Conservation (phyloP, 78 protist species). For the Dictyostelium intermedium region DNA sequence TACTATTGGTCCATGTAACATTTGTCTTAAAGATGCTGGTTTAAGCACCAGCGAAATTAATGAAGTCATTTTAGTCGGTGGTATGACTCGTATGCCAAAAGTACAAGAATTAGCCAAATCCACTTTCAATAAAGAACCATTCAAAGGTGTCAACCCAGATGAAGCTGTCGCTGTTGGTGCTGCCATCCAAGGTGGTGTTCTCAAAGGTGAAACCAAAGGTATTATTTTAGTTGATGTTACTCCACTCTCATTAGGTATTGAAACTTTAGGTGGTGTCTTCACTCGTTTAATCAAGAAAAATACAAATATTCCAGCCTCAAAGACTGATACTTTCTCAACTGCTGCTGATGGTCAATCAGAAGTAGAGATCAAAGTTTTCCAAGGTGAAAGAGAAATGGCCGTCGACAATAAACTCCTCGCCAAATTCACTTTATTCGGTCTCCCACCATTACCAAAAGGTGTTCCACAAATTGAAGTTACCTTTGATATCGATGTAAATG, state of each 20-base stretch:
- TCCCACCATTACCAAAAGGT: conserved; percentile 96
- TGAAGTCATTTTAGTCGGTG: conserved; percentile 99
- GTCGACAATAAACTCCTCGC: conserved; percentile 97
- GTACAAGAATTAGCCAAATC: conserved; percentile 91
- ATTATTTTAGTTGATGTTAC: conserved; percentile 89
- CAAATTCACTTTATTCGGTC: conserved; percentile 94
- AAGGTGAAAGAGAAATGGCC: conserved; percentile 99
- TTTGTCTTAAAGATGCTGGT: conserved; percentile 97
- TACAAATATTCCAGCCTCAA: conserved; percentile 95
- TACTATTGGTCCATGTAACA: conserved; percentile 93
- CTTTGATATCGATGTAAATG: conserved; percentile 83
- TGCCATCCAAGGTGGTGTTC: conserved; percentile 99
- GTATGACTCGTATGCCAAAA: conserved; percentile 99
- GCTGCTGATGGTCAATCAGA: conserved; percentile 99
- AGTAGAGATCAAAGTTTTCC: conserved; percentile 98
- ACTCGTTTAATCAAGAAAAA: conserved; percentile 94
- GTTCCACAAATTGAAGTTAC: conserved; percentile 91
- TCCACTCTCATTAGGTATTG: conserved; percentile 92
- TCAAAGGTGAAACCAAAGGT: conserved; percentile 89
- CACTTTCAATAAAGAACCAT: conserved; percentile 93
- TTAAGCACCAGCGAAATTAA: conserved; percentile 87
- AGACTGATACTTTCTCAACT: conserved; percentile 98
- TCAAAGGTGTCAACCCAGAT: conserved; percentile 99
- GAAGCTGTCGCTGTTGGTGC: conserved; percentile 99
- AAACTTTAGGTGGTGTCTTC: conserved; percentile 90